phyloP scores from a whole-genome alignment of 1,284 basidiomycete genomes.

The Erythrobasidium hasegawianum region DNA sequence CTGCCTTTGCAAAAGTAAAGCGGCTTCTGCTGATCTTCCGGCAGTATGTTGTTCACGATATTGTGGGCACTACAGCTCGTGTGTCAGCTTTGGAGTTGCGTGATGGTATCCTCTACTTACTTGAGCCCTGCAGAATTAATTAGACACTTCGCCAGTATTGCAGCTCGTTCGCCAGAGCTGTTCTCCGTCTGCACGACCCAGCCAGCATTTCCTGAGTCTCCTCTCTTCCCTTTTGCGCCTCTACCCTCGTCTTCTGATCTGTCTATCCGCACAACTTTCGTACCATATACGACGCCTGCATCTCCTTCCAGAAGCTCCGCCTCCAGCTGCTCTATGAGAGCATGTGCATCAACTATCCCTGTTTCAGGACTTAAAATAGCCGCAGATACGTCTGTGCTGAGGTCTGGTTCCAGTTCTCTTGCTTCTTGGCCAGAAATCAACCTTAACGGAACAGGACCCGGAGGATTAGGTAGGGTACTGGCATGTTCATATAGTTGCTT shows the following conservation, averaged over 20 bases:
- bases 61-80: slow-evolving; percentile 31
- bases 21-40: slow-evolving; percentile 31
- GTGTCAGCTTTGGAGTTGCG: slow-evolving; percentile 56
- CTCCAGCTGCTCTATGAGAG: slow-evolving; percentile 48
- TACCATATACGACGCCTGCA: slow-evolving; percentile 75
- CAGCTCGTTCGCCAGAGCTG: slow-evolving; percentile 54
- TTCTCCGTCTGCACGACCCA: slow-evolving; percentile 57
- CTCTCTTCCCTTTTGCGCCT: slow-evolving; percentile 40
- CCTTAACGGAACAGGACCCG: slow-evolving; percentile 57
- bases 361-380: slow-evolving; percentile 82
- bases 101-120: slow-evolving; percentile 60
- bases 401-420: slow-evolving; percentile 71
- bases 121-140: slow-evolving; percentile 87
- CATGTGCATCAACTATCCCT: slow-evolving; percentile 85
- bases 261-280: slow-evolving; percentile 85
- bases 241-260: slow-evolving; percentile 45
- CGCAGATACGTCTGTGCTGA: slow-evolving; percentile 64
- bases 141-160: slow-evolving; percentile 75
- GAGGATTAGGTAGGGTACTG: slow-evolving; percentile 15
- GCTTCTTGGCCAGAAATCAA: slow-evolving; percentile 71
- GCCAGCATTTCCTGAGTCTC: slow-evolving; percentile 47
- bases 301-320: slow-evolving; percentile 65
- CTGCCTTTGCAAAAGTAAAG: slow-evolving; percentile 55
- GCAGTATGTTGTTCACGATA: slow-evolving; percentile 42
- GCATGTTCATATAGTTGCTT: slow-evolving; percentile 63